Conservation (phyloP, 768 basidiomycete species). For the Suillus brevipes region DNA sequence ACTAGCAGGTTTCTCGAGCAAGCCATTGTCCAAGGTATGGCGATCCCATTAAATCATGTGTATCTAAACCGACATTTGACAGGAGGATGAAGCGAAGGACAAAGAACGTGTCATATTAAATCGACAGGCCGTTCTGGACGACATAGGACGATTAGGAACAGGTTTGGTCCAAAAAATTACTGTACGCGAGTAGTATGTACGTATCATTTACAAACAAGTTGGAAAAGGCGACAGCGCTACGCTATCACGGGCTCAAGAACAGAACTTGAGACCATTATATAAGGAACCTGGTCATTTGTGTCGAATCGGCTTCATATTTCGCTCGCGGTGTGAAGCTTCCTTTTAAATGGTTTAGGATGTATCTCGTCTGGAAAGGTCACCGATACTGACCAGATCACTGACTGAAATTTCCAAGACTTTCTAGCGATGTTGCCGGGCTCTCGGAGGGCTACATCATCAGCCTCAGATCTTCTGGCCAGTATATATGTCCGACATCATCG, state of each 20-base stretch:
- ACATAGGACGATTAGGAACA: conserved; percentile 74
- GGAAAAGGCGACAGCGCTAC: not conserved
- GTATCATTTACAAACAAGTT: not conserved
- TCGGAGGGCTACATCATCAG: no score
- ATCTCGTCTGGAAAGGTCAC: no score
- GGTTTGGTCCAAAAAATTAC: conserved; percentile 60
- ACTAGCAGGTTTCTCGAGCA: conserved; percentile 76
- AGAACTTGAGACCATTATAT: not conserved
- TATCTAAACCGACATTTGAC: conserved; percentile 11
- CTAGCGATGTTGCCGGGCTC: no score
- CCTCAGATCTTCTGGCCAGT: no score
- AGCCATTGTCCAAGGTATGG: conserved; percentile 45
- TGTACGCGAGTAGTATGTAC: conserved; percentile 12
- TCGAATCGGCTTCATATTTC: not conserved
- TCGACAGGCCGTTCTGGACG: conserved; percentile 61
- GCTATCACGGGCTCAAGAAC: not conserved
- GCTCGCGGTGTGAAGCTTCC: no score
- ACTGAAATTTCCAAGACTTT: no score
- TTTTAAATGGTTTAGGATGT: no score
- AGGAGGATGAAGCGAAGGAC: conserved; percentile 41
- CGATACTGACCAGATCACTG: no score
- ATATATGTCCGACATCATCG: no score
- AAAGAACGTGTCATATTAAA: conserved; percentile 69
- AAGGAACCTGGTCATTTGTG: not conserved
- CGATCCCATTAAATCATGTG: not conserved